Base-by-base conservation (phyloP, 495 filamentous ascomycete species). In the Durotheca rogersii region DNA sequence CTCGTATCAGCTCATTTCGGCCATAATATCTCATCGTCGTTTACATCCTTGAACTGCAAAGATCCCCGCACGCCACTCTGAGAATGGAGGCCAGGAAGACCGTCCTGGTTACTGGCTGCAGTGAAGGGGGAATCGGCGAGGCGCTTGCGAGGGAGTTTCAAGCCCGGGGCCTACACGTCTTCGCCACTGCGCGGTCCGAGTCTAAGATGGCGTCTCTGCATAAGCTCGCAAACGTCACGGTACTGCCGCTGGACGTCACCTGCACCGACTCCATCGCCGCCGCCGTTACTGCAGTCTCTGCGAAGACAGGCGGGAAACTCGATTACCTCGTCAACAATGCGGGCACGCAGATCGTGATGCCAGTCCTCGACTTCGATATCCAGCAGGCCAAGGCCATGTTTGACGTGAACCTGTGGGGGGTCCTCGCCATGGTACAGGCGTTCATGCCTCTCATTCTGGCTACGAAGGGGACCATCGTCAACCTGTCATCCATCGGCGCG, bases 241-340 rank as follows among this genome's bases (percentile, higher is more conserved):
- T 68, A 10, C 18, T 75, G 12, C 20, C 33, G 3, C 56, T 74
- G 0, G 70, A 73, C 19, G 65, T 69, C 4, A 61, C 59, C 11
- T 65, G 61, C 0, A 32, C 46, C 5, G 51, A 56, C 19, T 68
- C 69, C 4, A 62, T 72, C 16, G 23, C 16, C 7, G 6, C n/a
- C 21, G 45, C 43, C 15, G 51, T 20, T 3, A 27, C n/a, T 2
- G 54, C 56, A 2, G 65, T 72, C n/a, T 51, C 65, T 6, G 42
- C 7, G 0, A 32, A 46, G 19, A 68, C 65, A 1, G 58, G 44
- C 7, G 62, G 59, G 10, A 61, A 57, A 15, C 64, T 80, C 3
- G 66, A 73, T 32, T 60, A 70, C 23, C 62, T 81, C 4, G 61
- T 80, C 10, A 80, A 80, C 42, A 78, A 79, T 49, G 72, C 74